phyloP scores from a whole-genome alignment of 352 stramenopile genomes.

The Pythium chondricola region DNA sequence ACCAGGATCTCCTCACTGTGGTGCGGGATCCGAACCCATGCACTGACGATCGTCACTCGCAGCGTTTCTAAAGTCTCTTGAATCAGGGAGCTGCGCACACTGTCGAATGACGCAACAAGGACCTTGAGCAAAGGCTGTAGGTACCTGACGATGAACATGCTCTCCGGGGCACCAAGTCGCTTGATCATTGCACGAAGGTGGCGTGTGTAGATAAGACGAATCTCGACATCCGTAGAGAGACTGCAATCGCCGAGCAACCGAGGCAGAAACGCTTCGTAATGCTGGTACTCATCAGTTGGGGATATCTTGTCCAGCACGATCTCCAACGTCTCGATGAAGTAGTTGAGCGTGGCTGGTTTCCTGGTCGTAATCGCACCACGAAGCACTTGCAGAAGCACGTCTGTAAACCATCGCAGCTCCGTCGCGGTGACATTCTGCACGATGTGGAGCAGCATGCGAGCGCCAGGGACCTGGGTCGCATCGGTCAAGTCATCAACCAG shows the following conservation, averaged over 20 bases:
- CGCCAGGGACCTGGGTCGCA: constrained; percentile 53
- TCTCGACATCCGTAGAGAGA: constrained; percentile 43
- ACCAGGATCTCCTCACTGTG: constrained; percentile 67
- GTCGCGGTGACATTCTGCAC: constrained; percentile 54
- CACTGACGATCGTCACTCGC: constrained; percentile 37
- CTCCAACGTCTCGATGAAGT: constrained; percentile 49
- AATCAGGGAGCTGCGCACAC: constrained; percentile 40
- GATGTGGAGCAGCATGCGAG: constrained; percentile 54
- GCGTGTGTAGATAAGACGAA: constrained; percentile 53
- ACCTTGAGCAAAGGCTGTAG: constrained; percentile 78
- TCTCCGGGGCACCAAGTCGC: constrained; percentile 56
- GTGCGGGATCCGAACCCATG: constrained; percentile 63
- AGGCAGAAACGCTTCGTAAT: constrained; percentile 64
- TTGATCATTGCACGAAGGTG: constrained; percentile 38
- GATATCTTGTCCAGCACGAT: constrained; percentile 61
- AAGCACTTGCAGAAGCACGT: constrained; percentile 74
- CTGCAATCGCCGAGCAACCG: constrained; percentile 61
- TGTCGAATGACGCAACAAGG: constrained; percentile 58
- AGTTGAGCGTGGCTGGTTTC: constrained; percentile 45
- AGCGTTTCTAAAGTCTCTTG: constrained; percentile 57
- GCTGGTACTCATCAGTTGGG: constrained; percentile 35
- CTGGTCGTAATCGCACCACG: constrained; percentile 53
- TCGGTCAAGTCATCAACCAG: constrained; percentile 70
- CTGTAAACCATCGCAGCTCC: constrained; percentile 76
- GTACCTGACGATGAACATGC: constrained; percentile 64